phyloP scores from a whole-genome alignment of 208 protist species.

The Herpetomonas samuelpessoai region DNA sequence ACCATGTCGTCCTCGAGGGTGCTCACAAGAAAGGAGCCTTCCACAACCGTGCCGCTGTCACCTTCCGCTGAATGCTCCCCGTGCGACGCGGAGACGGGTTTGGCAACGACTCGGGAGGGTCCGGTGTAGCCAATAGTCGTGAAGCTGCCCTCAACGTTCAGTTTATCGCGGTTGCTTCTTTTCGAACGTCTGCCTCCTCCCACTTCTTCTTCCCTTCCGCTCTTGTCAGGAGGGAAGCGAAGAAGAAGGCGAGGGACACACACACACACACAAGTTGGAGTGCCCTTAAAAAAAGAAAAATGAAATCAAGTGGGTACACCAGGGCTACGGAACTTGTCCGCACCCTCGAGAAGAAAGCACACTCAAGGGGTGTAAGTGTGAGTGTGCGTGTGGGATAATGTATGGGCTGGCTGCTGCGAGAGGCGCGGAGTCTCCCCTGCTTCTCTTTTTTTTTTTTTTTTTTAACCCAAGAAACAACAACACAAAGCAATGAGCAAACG shows the following conservation, averaged over 20 bases:
- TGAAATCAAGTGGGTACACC: too few relatives aligned
- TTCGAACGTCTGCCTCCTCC: too few relatives aligned
- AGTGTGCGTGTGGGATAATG: too few relatives aligned
- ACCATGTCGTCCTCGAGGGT: conserved; percentile 45
- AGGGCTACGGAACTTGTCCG: too few relatives aligned
- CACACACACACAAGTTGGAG: conserved; percentile 2
- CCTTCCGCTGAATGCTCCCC: not conserved
- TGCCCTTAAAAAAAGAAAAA: too few relatives aligned
- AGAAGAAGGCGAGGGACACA: conserved; percentile 6
- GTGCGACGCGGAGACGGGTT: not conserved
- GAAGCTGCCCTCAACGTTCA: not conserved
- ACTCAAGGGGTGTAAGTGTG: too few relatives aligned
- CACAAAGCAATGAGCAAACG: conserved; percentile 9
- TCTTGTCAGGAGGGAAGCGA: too few relatives aligned
- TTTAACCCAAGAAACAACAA: conserved; percentile 10
- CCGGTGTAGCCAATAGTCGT: not conserved
- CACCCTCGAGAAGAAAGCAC: too few relatives aligned
- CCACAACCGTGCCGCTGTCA: not conserved
- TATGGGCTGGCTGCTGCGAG: too few relatives aligned
- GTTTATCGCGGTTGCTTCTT: too few relatives aligned
- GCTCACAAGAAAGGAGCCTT: not conserved
- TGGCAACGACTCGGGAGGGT: too few relatives aligned
- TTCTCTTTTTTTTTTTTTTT: conserved; percentile 12
- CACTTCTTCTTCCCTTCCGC: too few relatives aligned
- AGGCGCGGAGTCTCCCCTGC: not conserved